Percentiles rank a stretch among this genome's conserved stretches.
phyloP scores from a whole-genome alignment of 176 grass and related monocot genomes.

The Chrysopogon serrulatus region DNA sequence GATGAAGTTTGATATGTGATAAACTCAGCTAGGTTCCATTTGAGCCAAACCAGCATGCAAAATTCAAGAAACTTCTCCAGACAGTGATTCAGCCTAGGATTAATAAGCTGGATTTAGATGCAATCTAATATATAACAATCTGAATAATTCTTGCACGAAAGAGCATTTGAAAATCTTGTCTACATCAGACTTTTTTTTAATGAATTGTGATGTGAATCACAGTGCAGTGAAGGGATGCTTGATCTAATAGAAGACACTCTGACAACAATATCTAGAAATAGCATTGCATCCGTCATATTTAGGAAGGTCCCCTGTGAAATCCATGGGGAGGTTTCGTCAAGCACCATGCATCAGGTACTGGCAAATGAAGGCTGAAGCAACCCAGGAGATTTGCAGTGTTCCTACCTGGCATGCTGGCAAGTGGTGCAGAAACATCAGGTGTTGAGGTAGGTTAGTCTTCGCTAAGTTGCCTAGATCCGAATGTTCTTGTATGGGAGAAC shows the following conservation, averaged over 20 bases:
- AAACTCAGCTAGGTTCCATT: background rate
- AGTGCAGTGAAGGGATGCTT: background rate
- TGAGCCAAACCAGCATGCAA: background rate
- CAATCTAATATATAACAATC: background rate
- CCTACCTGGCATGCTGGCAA: background rate
- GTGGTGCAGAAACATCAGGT: background rate
- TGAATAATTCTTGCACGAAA: background rate
- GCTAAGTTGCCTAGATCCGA: background rate
- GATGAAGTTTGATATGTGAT: background rate
- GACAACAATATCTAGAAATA: background rate
- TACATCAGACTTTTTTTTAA: background rate
- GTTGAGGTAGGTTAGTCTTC: background rate
- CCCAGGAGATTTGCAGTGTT: background rate
- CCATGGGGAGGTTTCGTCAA: background rate
- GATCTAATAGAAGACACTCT: background rate
- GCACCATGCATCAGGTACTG: background rate
- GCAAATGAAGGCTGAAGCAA: background rate
- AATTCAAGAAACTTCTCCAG: background rate
- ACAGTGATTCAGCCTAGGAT: background rate
- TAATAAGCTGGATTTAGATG: background rate
- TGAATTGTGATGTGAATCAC: background rate
- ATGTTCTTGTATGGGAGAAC: background rate
- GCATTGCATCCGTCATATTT: too few relatives aligned
- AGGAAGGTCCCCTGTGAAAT: background rate
- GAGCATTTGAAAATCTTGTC: background rate